Percentiles rank a stretch among this genome's conserved stretches.
Evolutionary conservation across 768 basidiomycete genomes (phyloP).

Genomic region (Chalciporus piperatus): DNA sequence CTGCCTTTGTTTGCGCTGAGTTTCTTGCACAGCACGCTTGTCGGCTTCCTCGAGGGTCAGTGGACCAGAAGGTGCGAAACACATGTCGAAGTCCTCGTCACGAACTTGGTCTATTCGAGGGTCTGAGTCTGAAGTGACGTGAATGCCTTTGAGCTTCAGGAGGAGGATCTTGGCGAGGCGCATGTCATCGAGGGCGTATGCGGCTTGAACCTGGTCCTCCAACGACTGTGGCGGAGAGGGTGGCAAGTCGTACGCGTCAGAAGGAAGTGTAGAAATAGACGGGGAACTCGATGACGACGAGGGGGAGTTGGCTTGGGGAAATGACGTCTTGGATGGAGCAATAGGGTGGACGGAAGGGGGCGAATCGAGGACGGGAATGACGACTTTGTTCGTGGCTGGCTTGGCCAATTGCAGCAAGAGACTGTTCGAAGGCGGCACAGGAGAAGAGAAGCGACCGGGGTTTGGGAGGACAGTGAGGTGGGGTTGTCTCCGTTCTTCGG

Average conservation of each 20-base stretch:
- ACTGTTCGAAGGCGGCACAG: not conserved
- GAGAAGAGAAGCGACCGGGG: not conserved
- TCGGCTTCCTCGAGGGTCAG: conserved; percentile 41
- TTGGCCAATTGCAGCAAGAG: conserved; percentile 4
- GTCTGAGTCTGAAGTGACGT: conserved; percentile 56
- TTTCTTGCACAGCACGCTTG: conserved; percentile 38
- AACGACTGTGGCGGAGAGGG: conserved; percentile 44
- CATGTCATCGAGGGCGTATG: conserved; percentile 66
- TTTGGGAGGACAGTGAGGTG: not conserved
- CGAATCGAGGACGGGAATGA: not conserved
- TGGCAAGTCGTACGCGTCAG: conserved; percentile 46
- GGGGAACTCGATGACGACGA: conserved; percentile 13
- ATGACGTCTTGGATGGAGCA: not conserved
- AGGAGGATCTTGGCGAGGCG: conserved; percentile 63
- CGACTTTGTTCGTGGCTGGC: not conserved
- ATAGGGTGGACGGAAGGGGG: not conserved
- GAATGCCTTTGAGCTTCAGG: conserved; percentile 58
- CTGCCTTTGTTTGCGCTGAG: conserved; percentile 33
- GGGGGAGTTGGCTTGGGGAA: not conserved
- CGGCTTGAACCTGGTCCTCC: conserved; percentile 63
- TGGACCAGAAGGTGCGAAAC: conserved; percentile 38
- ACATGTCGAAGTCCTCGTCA: conserved; percentile 43
- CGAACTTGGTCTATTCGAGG: conserved; percentile 61
- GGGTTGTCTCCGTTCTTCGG: conserved; percentile 36
- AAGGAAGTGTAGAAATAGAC: conserved; percentile 27